Evolutionary conservation across 2,329 filamentous ascomycete species (phyloP), one percentile per base, ranked within the genome.

Genomic region (Beauveria caledonica): DNA sequence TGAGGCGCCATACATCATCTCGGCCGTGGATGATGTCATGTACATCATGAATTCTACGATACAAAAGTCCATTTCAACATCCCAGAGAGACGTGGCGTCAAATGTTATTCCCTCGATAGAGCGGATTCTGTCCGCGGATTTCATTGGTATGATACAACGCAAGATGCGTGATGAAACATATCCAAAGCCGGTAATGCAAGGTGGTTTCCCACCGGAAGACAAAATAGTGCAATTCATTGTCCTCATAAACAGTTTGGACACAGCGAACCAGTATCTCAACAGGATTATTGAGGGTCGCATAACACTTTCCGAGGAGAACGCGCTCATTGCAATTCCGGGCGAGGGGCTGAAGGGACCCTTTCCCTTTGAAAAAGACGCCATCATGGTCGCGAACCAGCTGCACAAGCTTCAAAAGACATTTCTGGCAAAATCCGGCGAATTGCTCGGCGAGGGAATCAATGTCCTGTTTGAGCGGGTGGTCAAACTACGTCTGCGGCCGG

Each of bases 121-220:
- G 19, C 85, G 91, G 39, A 87, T 99, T 0, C 82, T 99, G 4
- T 86, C 88, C 33, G 86, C 86, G 3, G 94, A 99, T 72, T 99
- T 97, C 71, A 87, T 97, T 65, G 90, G 91, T 68, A 97, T 99
- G 92, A 87, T 96, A 44, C 93, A 97, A 72, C 87, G 93, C 62
- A 96, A 96, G 74, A 97, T 99, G 94, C 86, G 92, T 49, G 92
- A 97, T 71, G 94, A 99, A 73, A 89, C 87, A 63, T 97, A 97
- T 69, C 94, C 93, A 0, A 90, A 88, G 68, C 80, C 90, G 2
- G 77, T 85, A 0, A 83, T 92, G 1, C 87, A 91, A 71, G 92
- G 92, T 44, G 88, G 86, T 0, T 81, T 92, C 49, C 93, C 93
- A 0, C 90, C 92, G 0, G 94, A 99, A 72, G 86, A 92, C 67